These are phyloP conservation scores for Penicillium sp. DNA, from an alignment of 2,329 filamentous ascomycete genomes.

Conservation along the genomic window DNA sequence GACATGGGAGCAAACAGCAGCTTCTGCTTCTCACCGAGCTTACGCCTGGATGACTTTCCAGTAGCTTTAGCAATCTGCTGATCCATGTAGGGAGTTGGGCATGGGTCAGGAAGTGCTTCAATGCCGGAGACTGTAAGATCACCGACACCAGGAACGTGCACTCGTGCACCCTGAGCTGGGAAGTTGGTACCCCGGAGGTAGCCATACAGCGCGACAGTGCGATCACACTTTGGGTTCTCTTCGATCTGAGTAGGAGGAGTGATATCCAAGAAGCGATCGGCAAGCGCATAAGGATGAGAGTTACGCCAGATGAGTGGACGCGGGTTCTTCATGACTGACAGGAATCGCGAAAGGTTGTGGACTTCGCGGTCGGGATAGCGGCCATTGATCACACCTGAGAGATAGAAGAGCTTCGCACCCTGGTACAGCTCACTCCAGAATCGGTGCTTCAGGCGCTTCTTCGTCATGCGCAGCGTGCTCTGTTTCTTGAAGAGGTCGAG, in stretches of 20 bases:
- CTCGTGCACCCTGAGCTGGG: constrained; percentile 76
- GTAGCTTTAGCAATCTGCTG: constrained; percentile 81
- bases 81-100: constrained; percentile 89
- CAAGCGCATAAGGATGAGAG: constrained; percentile 88
- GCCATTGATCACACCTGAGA: constrained; percentile 95
- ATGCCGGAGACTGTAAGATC: constrained; percentile 83
- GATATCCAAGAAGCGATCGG: constrained; percentile 92
- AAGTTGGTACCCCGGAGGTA: constrained; percentile 97
- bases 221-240: constrained; percentile 83
- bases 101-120: constrained; percentile 89
- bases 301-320: constrained; percentile 96
- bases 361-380: constrained; percentile 95
- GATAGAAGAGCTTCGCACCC: constrained; percentile 94
- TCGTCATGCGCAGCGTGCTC: constrained; percentile 86
- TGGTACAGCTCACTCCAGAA: constrained; percentile 98
- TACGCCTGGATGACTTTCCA: constrained; percentile 77
- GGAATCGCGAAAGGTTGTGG: constrained; percentile 90
- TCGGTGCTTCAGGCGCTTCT: constrained; percentile 93
- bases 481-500: constrained; percentile 94
- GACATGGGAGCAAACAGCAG: constrained; percentile 97
- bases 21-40: constrained; percentile 95
- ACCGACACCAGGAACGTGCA: constrained; percentile 90
- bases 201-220: constrained; percentile 86
- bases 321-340: constrained; percentile 99
- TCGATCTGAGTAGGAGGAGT: constrained; percentile 93